These are phyloP conservation scores for Fusarium graminum DNA, from an alignment of 2,329 filamentous ascomycete species.

Conservation along the genomic window DNA sequence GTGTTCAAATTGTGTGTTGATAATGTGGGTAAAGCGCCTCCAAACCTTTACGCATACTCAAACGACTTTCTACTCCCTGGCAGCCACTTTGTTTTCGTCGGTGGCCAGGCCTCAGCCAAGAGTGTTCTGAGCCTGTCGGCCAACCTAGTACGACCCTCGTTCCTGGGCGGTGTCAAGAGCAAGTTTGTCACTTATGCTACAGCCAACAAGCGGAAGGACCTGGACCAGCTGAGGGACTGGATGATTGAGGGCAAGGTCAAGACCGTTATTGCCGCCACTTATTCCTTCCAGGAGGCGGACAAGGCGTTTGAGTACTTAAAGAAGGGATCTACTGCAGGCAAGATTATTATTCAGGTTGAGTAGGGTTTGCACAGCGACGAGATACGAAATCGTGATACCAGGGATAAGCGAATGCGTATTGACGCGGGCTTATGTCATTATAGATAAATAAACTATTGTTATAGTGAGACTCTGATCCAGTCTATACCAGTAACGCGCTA, in stretches of 20 bases:
- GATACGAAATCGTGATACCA: conserved; percentile 31
- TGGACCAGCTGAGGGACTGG: conserved; percentile 66
- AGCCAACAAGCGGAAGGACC: conserved; percentile 59
- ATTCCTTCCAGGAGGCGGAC: conserved; percentile 67
- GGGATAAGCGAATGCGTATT: not conserved
- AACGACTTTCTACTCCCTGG: conserved; percentile 63
- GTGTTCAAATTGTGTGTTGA: conserved; percentile 69
- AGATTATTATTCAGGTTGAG: conserved; percentile 62
- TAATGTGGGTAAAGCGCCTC: conserved; percentile 66
- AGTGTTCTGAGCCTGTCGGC: conserved; percentile 44
- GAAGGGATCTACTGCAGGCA: conserved; percentile 70
- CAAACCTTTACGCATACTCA: conserved; percentile 65
- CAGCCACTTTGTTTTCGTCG: conserved; percentile 66
- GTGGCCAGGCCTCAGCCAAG: conserved; percentile 53
- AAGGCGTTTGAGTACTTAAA: conserved; percentile 71
- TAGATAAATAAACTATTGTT: conserved; percentile 4
- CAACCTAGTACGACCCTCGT: conserved; percentile 51
- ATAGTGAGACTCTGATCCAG: not conserved
- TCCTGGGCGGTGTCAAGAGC: conserved; percentile 58
- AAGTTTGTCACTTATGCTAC: conserved; percentile 58
- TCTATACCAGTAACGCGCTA: not conserved
- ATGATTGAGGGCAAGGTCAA: conserved; percentile 69
- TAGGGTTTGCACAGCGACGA: not conserved
- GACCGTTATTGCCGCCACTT: conserved; percentile 67
- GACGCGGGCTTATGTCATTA: not conserved